Percentiles rank a stretch among this genome's conserved stretches.
Evolutionary conservation across 129 eudicot genomes (phyloP).

Genomic region (Tagetes patula): DNA sequence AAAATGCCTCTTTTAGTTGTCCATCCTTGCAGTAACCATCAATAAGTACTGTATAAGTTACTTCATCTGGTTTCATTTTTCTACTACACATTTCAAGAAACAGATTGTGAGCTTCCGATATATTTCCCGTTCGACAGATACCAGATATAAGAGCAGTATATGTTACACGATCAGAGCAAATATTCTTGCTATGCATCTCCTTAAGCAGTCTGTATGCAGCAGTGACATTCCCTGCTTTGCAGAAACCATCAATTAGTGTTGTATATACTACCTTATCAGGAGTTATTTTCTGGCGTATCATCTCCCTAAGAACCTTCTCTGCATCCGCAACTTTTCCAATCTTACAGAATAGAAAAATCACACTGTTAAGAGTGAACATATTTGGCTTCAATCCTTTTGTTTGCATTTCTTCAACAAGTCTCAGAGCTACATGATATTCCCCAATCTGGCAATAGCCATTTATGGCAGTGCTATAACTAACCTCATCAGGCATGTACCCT

Average conservation of each 20-base stretch:
- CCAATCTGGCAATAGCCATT: slow-evolving; percentile 76
- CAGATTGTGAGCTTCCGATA: slow-evolving; percentile 58
- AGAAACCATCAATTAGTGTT: slow-evolving; percentile 75
- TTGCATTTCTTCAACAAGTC: slow-evolving; percentile 62
- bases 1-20: slow-evolving; percentile 68
- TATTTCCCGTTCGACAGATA: slow-evolving; percentile 58
- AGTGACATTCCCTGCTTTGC: slow-evolving; percentile 58
- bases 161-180: slow-evolving; percentile 63
- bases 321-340: slow-evolving; percentile 67
- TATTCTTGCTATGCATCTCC: slow-evolving; percentile 60
- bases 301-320: slow-evolving; percentile 67
- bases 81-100: slow-evolving; percentile 60
- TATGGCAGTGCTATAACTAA: slow-evolving; percentile 76
- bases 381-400: slow-evolving; percentile 76
- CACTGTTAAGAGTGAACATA: slow-evolving; percentile 64
- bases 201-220: slow-evolving; percentile 53
- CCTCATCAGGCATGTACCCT: slow-evolving; percentile 67
- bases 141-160: slow-evolving; percentile 77
- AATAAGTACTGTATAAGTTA: slow-evolving; percentile 70
- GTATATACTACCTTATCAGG: slow-evolving; percentile 85
- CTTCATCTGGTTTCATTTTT: slow-evolving; percentile 69
- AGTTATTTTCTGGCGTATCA: slow-evolving; percentile 51
- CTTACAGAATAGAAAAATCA: slow-evolving; percentile 63
- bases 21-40: slow-evolving; percentile 93
- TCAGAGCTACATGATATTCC: slow-evolving; percentile 52